Base-by-base conservation (phyloP, 2,329 filamentous ascomycete genomes). In the Fusarium humuli region DNA sequence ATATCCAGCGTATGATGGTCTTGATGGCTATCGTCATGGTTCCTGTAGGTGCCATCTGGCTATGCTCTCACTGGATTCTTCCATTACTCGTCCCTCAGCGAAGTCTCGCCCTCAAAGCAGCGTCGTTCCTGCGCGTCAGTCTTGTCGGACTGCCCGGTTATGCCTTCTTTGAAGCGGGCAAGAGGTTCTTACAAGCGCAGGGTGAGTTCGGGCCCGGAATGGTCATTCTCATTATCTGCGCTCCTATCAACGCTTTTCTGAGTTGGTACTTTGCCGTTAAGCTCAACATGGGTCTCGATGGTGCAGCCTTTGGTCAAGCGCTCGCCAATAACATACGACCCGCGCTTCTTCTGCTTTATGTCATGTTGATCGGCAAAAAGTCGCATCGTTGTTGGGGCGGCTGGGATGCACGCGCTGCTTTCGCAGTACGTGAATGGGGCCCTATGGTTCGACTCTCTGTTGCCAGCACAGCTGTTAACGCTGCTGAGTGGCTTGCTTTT, bases 151-250 rank as follows among this genome's bases (percentile, higher is more conserved):
- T 86, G 4, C 86, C 86, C 1, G 85, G 85, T 6, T 88, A 87
- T 58, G 85, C 83, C 3, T 81, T 81, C 20, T 88, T 88, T 49
- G 86, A 88, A 65, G 84, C 84, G 1, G 81, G 83, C 7, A 88
- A 88, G 75, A 79, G 86, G 5, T 88, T 87, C 64, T 81, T 87
- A 7, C 85, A 88, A 70, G 84, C 86, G 0, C 86, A 88, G 65
- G 85, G 86, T 3, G 78, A 85, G 29, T 87, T 87, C 77, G 82
- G 82, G 27, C 83, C 83, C 6, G 83, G 82, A n/a, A 81, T 86
- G 71, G 78, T 81, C 14, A 80, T 86, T 22, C 79, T 87, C 14
- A 65, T 86, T 14, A 73, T 86, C 45, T 83, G 83, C 44, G 81
- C 83, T 2, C 85, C 85, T 0, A 65, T 84, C 58, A 87, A 87